Base-by-base conservation (phyloP, 2,329 filamentous ascomycete species). In the Colletotrichum cuscutae region DNA sequence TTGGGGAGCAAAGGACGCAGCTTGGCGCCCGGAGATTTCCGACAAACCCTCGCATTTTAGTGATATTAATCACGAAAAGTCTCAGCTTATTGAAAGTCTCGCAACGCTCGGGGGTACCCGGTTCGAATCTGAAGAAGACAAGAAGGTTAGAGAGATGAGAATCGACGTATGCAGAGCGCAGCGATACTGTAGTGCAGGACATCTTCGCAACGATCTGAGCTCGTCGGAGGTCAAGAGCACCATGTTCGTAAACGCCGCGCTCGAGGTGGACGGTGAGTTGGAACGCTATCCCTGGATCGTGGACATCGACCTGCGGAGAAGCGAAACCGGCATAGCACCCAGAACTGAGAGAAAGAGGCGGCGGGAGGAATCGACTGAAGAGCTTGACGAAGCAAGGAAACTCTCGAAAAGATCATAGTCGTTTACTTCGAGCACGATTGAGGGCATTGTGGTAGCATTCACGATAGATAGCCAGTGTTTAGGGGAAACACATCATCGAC, bases 231-330 rank as follows among this genome's bases (percentile, higher is more conserved):
- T 86, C 0, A 78, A 81, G 54, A 84, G 90, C 75, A 92, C 89
- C 0, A 77, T 91, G 7, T 90, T 92, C 76, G 81, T 92, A 11
- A 92, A 92, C 77, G 89, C 89, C 1, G 83, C 90, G 0, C 86
- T 91, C 30, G 82, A 89, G 80, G 82, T 86, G 4, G 76, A 82
- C 2, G 72, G 79, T 7, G 83, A 86, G 22, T 70, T 77, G n/a
- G 81, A 84, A 12, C 76, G 79, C 54, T 77, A 84, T 19, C 86
- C 88, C 0, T 91, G 88, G 87, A 22, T 90, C 2, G 78, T 91
- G 5, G 85, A 89, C 12, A 71, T 90, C 6, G 83, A 86, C 30
- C 79, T 90, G 46, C 77, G 75, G 7, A 49, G 7, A 3, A 22
- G 42, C 42, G 42, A 49, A 49, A 11, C 3, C 6, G 6, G 42